A percentile compares a stretch with the other conserved stretches of the same genome.
Conservation (phyloP, 345 rosid genomes). For the Dipteronia dyeriana region DNA sequence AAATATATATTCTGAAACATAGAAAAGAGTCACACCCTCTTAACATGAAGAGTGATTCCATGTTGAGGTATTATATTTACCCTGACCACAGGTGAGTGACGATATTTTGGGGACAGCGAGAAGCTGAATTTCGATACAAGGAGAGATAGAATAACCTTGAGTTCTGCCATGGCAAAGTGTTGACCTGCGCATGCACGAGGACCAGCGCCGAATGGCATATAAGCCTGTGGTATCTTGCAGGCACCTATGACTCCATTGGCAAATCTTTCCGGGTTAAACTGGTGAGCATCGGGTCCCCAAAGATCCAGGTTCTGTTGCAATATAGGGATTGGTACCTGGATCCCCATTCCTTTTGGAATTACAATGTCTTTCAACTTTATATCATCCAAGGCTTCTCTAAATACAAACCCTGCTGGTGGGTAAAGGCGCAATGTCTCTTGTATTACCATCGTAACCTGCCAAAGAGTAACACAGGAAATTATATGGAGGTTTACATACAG, state of each 20-base stretch:
- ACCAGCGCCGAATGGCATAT: slow-evolving; percentile 50
- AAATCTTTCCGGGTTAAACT: slow-evolving; percentile 50
- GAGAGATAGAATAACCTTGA: slow-evolving; percentile 42
- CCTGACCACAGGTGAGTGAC: slow-evolving; percentile 41
- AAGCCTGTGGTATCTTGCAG: slow-evolving; percentile 46
- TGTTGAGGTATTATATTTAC: slow-evolving; percentile 36
- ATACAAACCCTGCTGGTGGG: slow-evolving; percentile 33
- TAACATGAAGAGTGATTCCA: slow-evolving; percentile 33
- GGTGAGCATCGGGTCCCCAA: slow-evolving; percentile 48
- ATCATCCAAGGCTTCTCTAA: slow-evolving; percentile 33
- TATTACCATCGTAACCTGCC: slow-evolving; percentile 40
- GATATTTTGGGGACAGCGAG: slow-evolving; percentile 37
- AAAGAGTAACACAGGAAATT: neutral
- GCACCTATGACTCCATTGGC: slow-evolving; percentile 44
- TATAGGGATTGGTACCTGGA: slow-evolving; percentile 37
- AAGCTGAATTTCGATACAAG: slow-evolving; percentile 42
- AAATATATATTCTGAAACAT: neutral
- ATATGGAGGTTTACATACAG: neutral
- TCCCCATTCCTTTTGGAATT: slow-evolving; percentile 38
- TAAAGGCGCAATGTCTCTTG: slow-evolving; percentile 46
- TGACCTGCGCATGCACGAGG: slow-evolving; percentile 47
- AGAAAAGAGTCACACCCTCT: slow-evolving; percentile 9
- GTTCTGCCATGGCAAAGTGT: slow-evolving; percentile 47
- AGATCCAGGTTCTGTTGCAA: slow-evolving; percentile 36
- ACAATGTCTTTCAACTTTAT: slow-evolving; percentile 34